These are phyloP conservation scores for Eutrema salsugineum DNA, from an alignment of 441 rosid genomes.

Conservation along the genomic window DNA sequence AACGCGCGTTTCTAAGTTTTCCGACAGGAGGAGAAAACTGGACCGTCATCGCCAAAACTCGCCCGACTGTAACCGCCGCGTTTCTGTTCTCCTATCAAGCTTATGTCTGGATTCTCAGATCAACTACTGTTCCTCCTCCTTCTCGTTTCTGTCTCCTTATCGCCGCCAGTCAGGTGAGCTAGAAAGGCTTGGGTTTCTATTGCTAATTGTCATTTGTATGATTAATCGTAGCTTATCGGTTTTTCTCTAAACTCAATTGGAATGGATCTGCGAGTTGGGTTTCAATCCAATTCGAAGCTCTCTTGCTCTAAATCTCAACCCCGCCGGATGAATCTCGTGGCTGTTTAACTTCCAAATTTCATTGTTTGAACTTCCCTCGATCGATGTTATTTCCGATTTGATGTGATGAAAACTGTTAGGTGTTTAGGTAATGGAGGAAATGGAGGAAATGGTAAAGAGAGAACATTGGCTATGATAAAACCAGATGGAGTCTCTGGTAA, in stretches of 20 bases:
- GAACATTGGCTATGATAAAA: conserved; percentile 73
- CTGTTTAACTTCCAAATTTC: background rate
- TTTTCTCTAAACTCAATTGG: background rate
- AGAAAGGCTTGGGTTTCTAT: background rate
- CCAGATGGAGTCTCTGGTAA: conserved; percentile 82
- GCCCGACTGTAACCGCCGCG: background rate
- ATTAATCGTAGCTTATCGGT: background rate
- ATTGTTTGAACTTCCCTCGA: background rate
- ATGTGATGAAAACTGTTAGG: conserved; percentile 27
- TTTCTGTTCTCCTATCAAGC: conserved; percentile 8
- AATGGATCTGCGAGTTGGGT: background rate
- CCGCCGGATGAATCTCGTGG: background rate
- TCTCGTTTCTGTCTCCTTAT: conserved; percentile 3
- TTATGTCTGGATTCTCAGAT: background rate
- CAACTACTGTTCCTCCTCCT: conserved; percentile 2
- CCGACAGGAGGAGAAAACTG: no score
- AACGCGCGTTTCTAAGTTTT: background rate
- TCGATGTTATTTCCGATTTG: background rate
- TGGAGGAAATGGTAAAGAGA: conserved; percentile 40
- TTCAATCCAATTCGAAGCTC: background rate
- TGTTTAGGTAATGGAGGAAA: conserved; percentile 35
- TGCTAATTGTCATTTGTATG: background rate
- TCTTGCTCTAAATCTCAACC: background rate
- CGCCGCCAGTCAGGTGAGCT: conserved; percentile 19
- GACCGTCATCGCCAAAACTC: background rate